phyloP scores from a whole-genome alignment of 2,329 filamentous ascomycete species.

The Phyllosticta citriasiana region DNA sequence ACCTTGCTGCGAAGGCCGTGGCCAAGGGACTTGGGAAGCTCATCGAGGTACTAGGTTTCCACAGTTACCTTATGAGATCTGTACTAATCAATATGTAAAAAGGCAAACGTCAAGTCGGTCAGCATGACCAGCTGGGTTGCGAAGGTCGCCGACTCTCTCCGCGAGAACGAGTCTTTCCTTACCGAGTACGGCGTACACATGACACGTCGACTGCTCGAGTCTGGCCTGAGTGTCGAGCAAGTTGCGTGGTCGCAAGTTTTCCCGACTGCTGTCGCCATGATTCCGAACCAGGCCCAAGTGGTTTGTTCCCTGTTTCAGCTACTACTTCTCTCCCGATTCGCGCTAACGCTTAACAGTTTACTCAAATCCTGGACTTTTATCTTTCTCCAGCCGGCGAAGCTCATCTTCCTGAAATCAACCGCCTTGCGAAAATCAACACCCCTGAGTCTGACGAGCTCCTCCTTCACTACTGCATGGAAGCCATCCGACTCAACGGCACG shows the following conservation, averaged over 20 bases:
- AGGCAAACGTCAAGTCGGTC: slow-evolving; percentile 51
- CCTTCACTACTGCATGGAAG: slow-evolving; percentile 62
- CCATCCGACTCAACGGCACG: slow-evolving; percentile 56
- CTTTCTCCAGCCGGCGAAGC: slow-evolving; percentile 35
- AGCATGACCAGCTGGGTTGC: slow-evolving; percentile 48
- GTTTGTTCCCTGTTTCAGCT: slow-evolving; percentile 25
- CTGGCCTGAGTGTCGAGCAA: slow-evolving; percentile 52
- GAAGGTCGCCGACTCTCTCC: slow-evolving; percentile 37
- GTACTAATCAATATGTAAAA: no score
- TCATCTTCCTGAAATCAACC: slow-evolving; percentile 52
- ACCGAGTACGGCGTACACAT: slow-evolving; percentile 55
- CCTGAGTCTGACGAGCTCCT: slow-evolving; percentile 53
- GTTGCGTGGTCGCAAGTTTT: slow-evolving; percentile 63
- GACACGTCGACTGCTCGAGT: slow-evolving; percentile 54
- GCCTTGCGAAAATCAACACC: slow-evolving; percentile 46
- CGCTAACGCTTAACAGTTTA: slow-evolving; percentile 41
- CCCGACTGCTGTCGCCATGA: slow-evolving; percentile 55
- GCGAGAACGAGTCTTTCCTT: slow-evolving; percentile 42
- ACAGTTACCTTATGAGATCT: no score
- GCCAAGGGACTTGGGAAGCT: slow-evolving; percentile 49
- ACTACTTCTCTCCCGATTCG: neutral
- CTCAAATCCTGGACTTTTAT: slow-evolving; percentile 64
- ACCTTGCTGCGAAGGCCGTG: slow-evolving; percentile 47
- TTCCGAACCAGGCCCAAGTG: slow-evolving; percentile 61
- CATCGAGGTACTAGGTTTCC: slow-evolving; percentile 38